A percentile compares a stretch with the other conserved stretches of the same genome.
Conservation (phyloP, 2,329 filamentous ascomycete genomes). For the Alternaria longipes region DNA sequence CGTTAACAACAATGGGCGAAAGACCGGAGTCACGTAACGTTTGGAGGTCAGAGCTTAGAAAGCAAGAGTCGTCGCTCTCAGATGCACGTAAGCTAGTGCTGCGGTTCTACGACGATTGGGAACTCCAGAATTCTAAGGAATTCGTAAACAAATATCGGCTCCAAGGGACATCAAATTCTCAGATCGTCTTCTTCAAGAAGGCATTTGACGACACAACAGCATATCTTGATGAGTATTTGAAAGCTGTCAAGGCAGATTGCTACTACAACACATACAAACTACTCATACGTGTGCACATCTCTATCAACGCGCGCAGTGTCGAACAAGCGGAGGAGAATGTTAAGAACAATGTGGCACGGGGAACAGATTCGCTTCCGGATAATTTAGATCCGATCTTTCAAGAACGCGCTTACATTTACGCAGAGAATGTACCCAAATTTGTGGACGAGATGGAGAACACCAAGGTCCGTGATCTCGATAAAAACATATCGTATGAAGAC, state of each 20-base stretch:
- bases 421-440: neutral
- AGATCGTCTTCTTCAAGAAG: neutral
- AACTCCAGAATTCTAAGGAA: fast-evolving
- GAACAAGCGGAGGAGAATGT: neutral
- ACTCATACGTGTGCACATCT: neutral
- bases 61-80: neutral
- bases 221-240: neutral
- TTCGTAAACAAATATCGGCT: neutral
- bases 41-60: neutral
- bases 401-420: neutral
- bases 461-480: too few relatives aligned
- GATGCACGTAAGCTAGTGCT: neutral
- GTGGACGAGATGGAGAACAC: neutral
- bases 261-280: too few relatives aligned
- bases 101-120: neutral
- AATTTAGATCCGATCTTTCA: neutral
- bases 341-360: neutral
- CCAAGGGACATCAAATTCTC: fast-evolving
- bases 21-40: neutral
- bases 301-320: neutral
- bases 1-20: neutral
- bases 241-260: too few relatives aligned
- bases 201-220: neutral
- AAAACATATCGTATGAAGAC: neutral
- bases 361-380: neutral